Evolutionary conservation across 139 green algal genomes (phyloP).

Genomic region (Micractinium conductrix): DNA sequence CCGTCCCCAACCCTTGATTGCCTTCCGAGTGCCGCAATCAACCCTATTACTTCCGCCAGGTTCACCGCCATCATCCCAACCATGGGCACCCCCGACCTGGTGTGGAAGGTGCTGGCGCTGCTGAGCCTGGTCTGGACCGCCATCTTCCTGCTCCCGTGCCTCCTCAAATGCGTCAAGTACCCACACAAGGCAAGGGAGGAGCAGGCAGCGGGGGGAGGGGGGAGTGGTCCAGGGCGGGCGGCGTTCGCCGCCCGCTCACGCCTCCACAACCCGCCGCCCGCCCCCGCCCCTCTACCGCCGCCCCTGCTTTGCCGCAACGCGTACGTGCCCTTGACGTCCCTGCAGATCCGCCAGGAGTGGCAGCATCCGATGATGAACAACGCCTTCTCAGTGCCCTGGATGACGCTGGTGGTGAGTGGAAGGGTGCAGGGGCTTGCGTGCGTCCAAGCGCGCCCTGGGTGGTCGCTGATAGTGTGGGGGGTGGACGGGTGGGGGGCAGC

Average conservation of each 20-base stretch:
- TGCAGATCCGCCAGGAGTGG: constrained; percentile 51
- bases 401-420: constrained; percentile 38
- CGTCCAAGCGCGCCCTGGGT: too few relatives aligned
- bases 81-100: constrained; percentile 15
- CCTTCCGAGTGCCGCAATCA: too few relatives aligned
- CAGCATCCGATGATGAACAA: constrained; percentile 44
- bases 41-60: background rate
- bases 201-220: too few relatives aligned
- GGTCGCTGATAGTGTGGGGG: too few relatives aligned
- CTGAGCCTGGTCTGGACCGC: constrained; percentile 42
- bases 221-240: too few relatives aligned
- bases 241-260: too few relatives aligned
- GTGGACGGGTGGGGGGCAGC: too few relatives aligned
- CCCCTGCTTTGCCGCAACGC: background rate
- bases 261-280: too few relatives aligned
- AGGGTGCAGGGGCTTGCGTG: too few relatives aligned
- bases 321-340: background rate
- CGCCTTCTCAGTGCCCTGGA: constrained; percentile 52
- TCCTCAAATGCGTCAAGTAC: constrained; percentile 55
- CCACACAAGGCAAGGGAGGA: constrained; percentile 45
- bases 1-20: too few relatives aligned
- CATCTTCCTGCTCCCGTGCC: constrained; percentile 45
- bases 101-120: constrained; percentile 51
- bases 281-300: background rate
- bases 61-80: constrained; percentile 15